Base-by-base conservation (phyloP, 306 rosid genomes). In the Echinosophora koreensis region DNA sequence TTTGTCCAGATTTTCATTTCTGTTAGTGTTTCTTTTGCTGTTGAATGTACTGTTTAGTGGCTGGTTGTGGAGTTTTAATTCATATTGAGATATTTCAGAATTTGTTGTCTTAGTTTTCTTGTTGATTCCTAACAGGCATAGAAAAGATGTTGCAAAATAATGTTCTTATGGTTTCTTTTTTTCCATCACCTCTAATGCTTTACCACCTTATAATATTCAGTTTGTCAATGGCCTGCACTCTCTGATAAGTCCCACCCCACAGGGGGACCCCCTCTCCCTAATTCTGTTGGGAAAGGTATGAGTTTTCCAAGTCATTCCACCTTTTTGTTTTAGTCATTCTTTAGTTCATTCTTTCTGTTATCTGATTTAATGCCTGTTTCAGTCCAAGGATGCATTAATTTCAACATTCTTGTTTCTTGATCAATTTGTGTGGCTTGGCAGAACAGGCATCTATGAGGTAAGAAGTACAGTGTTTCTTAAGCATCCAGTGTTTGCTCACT, bases 351-450 rank as follows among this genome's bases (percentile, higher is more conserved):
- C 15, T 38, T 37, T 16, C 54, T 60, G 12, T 69, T 14, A 47
- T 46, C 37, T 10, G 51, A 17, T 51, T 81, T 75, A 16, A 46
- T 81, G 49, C 5, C 51, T 3, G 22, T 66, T 77, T 12, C 90
- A 91, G 96, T 89, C 91, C 59, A 89, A 89, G 81, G 86, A 91
- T 8, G 87, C 93, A 5, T 66, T 91, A 78, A 78, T 88, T 37
- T 78, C 93, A 42, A 89, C 91, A 41, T 91, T 91, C 87, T 88
- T 91, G 30, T 82, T 88, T 79, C 96, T 91, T 32, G 96, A 89
- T 86, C 96, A 89, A 91, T 77, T 91, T 76, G 96, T 89, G 56
- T 91, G 96, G 96, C 96, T 89, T 17, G 83, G 93, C 18, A 89
- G 90, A 80, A 63, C 93, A 8, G 96, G 90, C 54, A 85, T 91